Evolutionary conservation across 2,329 filamentous ascomycete genomes (phyloP).

Genomic region (Pyrenophora tritici-repentis): DNA sequence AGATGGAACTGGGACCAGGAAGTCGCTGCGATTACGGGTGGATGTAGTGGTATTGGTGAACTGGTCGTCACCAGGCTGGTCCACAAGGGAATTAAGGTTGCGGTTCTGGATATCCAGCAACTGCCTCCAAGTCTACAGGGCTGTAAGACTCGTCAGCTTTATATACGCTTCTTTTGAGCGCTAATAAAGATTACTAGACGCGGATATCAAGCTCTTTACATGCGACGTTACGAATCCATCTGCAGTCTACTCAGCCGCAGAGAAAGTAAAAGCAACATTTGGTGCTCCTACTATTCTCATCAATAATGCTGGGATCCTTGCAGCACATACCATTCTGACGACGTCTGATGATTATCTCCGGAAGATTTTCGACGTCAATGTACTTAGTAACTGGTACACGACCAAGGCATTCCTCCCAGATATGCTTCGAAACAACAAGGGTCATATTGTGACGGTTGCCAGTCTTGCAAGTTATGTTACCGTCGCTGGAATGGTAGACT

Average conservation of each 20-base stretch:
- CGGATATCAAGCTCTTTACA: slow-evolving; percentile 36
- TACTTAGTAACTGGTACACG: slow-evolving; percentile 45
- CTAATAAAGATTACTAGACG: slow-evolving; percentile 23
- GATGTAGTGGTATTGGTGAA: slow-evolving; percentile 45
- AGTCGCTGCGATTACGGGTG: slow-evolving; percentile 46
- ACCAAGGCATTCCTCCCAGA: slow-evolving; percentile 43
- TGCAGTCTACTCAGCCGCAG: slow-evolving; percentile 33
- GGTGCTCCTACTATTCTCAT: slow-evolving; percentile 42
- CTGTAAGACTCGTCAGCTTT: slow-evolving; percentile 22
- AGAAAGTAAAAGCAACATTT: slow-evolving; percentile 25
- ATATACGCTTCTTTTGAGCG: background rate
- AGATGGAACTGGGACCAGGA: slow-evolving; percentile 42
- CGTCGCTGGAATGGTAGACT: slow-evolving; percentile 57
- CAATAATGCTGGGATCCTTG: slow-evolving; percentile 46
- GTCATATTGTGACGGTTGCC: slow-evolving; percentile 62
- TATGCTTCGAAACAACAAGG: slow-evolving; percentile 48
- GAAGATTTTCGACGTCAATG: slow-evolving; percentile 46
- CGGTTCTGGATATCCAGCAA: slow-evolving; percentile 41
- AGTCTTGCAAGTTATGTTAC: slow-evolving; percentile 58
- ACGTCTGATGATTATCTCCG: slow-evolving; percentile 37
- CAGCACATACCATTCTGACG: slow-evolving; percentile 38
- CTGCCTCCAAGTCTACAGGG: slow-evolving; percentile 34
- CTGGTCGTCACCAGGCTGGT: slow-evolving; percentile 36
- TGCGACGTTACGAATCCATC: slow-evolving; percentile 43
- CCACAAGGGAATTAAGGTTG: slow-evolving; percentile 36